A percentile compares a stretch with the other conserved stretches of the same genome.
These are phyloP conservation scores for Cyberlindnera mississippiensis DNA, from an alignment of 805 yeast species.

Conservation along the genomic window DNA sequence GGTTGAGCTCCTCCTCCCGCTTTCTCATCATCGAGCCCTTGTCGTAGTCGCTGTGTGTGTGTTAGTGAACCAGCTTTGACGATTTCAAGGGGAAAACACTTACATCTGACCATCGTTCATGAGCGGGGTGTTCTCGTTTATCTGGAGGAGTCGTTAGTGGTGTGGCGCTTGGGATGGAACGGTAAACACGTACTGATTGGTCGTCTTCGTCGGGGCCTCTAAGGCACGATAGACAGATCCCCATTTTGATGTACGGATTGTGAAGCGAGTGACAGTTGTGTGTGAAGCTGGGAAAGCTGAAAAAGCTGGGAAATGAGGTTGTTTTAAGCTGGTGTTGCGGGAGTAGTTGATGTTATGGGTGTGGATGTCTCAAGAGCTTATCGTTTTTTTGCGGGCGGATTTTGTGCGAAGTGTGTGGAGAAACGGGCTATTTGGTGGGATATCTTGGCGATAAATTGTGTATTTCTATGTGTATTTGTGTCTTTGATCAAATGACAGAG, in stretches of 20 bases:
- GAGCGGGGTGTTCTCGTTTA: slow-evolving; percentile 36
- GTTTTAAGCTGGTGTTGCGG: too few species aligned
- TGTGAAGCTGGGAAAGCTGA: background rate
- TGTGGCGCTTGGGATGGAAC: too few species aligned
- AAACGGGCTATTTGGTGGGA: too few species aligned
- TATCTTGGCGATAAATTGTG: too few species aligned
- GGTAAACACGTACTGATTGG: slow-evolving; percentile 26
- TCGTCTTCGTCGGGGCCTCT: slow-evolving; percentile 33
- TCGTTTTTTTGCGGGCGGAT: too few species aligned
- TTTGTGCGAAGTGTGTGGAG: too few species aligned
- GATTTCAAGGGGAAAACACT: background rate
- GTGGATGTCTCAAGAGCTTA: too few species aligned
- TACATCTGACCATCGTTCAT: slow-evolving; percentile 19
- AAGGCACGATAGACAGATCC: slow-evolving; percentile 46
- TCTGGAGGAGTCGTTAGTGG: too few species aligned
- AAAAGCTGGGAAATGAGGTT: background rate
- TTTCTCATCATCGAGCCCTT: slow-evolving; percentile 22
- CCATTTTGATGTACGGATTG: slow-evolving; percentile 35
- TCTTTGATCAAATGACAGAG: too few species aligned
- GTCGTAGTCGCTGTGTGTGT: slow-evolving; percentile 18
- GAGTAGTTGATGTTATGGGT: too few species aligned
- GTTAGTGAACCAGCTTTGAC: slow-evolving; percentile 4
- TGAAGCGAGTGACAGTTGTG: background rate
- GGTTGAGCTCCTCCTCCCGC: slow-evolving; percentile 44
- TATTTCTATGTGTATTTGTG: too few species aligned